Evolutionary conservation across 805 yeast species (phyloP), one percentile per base, ranked within the genome.

Genomic region (Tanozyma kutaoensis): DNA sequence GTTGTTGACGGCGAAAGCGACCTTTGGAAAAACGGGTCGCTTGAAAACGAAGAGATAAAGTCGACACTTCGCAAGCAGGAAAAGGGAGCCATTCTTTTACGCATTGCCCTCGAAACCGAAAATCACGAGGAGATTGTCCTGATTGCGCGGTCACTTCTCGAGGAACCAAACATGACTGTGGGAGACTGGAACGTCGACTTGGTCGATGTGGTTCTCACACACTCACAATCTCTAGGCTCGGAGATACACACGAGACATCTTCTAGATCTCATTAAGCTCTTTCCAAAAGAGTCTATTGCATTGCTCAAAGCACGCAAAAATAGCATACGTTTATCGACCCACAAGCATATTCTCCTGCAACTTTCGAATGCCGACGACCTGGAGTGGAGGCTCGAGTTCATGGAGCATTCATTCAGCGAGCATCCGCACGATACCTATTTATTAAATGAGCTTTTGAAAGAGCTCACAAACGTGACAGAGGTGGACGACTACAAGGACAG

Each of bases 341-440:
- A 56, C 32, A 43, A 40, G 24, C 35, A 36, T 9, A 54, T 59
- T 14, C 35, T 58, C 37, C 36, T 44, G 19, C 55, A 55, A 23
- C 28, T 55, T 1, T 32, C 52, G 5, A 33, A 37, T 14, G 35
- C 43, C 2, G 29, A 37, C 12, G 27, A 31, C 8, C 35, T 43
- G 15, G 48, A 43, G 21, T 21, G 38, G 10, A 47, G 38, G 17
- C 48, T 55, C 10, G 64, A 59, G 22, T 48, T 48, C 25, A 34
- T 55, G 13, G 64, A 59, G 32, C 40, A 49, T 14, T 26, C 45
- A 0, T 48, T 48, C 24, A 12, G 32, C 12, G 56, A 50, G 9
- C 37, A 33, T 9, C 27, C 29, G 3, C 29, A 29, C 6, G 19
- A 13, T 3, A 24, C 33, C 5, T 24, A 10, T 24, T 29, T 15